phyloP scores from a whole-genome alignment of 441 rosid genomes.

The Viola pubescens region DNA sequence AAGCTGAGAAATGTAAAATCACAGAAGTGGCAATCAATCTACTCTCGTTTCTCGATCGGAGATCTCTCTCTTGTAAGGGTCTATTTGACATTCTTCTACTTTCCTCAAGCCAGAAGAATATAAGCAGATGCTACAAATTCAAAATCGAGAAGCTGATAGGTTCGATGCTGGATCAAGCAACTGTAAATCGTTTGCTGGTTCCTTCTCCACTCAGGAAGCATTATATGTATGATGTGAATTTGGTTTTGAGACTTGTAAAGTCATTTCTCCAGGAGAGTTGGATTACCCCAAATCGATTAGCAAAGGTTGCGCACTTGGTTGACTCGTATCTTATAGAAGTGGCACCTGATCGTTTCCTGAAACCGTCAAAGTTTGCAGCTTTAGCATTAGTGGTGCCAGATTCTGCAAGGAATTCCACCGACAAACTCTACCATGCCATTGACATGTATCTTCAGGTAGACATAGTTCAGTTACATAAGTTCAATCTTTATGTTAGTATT shows the following conservation, averaged over 20 bases:
- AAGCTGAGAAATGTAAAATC: slow-evolving; percentile 26
- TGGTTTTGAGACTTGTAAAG: slow-evolving; percentile 35
- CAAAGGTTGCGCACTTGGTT: slow-evolving; percentile 34
- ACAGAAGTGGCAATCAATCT: slow-evolving; percentile 24
- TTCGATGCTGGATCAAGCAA: slow-evolving; percentile 41
- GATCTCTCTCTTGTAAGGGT: slow-evolving; percentile 34
- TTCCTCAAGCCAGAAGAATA: slow-evolving; percentile 20
- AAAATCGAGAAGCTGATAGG: slow-evolving; percentile 40
- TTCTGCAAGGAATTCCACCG: slow-evolving; percentile 35
- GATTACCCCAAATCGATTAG: slow-evolving; percentile 10
- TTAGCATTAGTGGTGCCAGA: slow-evolving; percentile 33
- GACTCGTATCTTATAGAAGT: slow-evolving; percentile 46
- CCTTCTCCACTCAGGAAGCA: slow-evolving; percentile 22
- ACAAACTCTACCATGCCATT: slow-evolving; percentile 38
- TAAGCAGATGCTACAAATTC: slow-evolving; percentile 14
- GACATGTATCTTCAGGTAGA: slow-evolving; percentile 48
- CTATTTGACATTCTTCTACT: slow-evolving; percentile 30
- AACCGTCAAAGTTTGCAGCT: slow-evolving; percentile 30
- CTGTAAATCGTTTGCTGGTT: slow-evolving; percentile 35
- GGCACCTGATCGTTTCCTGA: slow-evolving; percentile 36
- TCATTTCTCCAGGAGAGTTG: slow-evolving; percentile 21
- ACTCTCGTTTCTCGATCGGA: slow-evolving; percentile 30
- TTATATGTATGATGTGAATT: slow-evolving; percentile 35
- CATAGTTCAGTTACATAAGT: background rate
- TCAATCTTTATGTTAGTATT: too few relatives aligned